Evolutionary conservation across 306 rosid genomes (phyloP), one percentile per base, ranked within the genome.

Genomic region (Dryas alaskensis): DNA sequence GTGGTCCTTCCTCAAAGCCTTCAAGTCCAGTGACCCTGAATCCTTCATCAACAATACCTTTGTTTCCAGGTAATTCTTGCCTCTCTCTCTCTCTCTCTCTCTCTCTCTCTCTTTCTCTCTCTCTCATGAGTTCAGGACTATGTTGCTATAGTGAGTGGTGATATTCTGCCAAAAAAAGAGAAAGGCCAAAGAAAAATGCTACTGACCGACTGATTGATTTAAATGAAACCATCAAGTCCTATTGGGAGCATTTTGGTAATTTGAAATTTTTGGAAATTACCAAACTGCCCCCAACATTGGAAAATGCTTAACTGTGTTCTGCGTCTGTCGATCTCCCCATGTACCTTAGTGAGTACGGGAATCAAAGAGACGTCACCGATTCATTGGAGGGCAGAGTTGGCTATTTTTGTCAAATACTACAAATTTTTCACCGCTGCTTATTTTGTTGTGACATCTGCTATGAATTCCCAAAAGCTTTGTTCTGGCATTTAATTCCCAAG

Each of bases 1-100:
- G 98, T 93, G 94, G 98, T 78, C 96, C 82, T 93, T 93, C 78
- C 96, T 91, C 52, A 39, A 60, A 61, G 97, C 98, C 61, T 93
- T 93, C 96, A 93, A 91, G 85, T 87, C 97, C 51, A 14, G 27
- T 14, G 74, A 87, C 16, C 98, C 98, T 54, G 97, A 91, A 67
- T 81, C 98, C 49, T 93, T 93, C 88, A 39, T 93, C 76, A 66
- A 86, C 76, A 66, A 86, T 52, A 78, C 92, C 69, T 78, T 85
- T 47, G 73, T 87, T 47, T 73, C 91, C 87, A 91, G 98, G 98
- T 87, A 63, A 16, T 42, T 31, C 16, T 48, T 0, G 25, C 45
- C 39, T 25, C 63, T 25, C 40, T 25, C 60, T 66, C 4, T 27
- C 44, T 47, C 40, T 25, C 60, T 66, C 4, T 27, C 44, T 47